Percentiles rank a stretch among this genome's conserved stretches.
phyloP scores from a whole-genome alignment of 2,329 filamentous ascomycete genomes.

The Ramularia endophylla region DNA sequence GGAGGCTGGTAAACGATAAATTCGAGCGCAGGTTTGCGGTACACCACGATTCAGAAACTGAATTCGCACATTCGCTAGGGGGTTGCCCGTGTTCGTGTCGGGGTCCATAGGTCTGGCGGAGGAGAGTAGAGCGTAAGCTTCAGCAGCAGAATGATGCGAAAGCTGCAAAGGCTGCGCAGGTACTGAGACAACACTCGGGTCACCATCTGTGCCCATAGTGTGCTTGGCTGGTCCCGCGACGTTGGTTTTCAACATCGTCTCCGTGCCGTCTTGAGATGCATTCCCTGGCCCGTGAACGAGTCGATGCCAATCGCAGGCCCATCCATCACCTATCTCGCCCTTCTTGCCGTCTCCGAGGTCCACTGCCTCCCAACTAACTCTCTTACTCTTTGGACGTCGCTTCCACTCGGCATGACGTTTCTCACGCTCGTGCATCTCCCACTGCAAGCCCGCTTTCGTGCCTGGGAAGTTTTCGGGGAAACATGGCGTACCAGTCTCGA shows the following conservation, averaged over 20 bases:
- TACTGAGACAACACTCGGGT: neutral
- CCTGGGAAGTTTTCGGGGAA: constrained; percentile 83
- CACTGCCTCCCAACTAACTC: constrained; percentile 67
- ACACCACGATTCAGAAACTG: constrained; percentile 64
- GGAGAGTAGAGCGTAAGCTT: neutral
- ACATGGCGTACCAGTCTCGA: constrained; percentile 72
- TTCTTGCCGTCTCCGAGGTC: constrained; percentile 67
- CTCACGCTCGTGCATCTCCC: constrained; percentile 64
- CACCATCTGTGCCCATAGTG: no score
- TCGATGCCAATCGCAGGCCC: constrained; percentile 75
- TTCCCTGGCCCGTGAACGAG: constrained; percentile 43
- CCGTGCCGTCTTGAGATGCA: no score
- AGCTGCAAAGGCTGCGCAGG: constrained; percentile 16
- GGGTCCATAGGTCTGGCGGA: neutral
- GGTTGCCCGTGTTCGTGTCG: constrained; percentile 33
- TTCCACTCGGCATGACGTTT: constrained; percentile 63
- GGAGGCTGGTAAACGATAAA: constrained; percentile 73
- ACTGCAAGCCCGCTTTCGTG: constrained; percentile 69
- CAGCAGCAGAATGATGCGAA: constrained; percentile 8
- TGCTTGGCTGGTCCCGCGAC: no score
- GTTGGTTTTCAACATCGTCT: no score
- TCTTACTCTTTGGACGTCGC: constrained; percentile 72
- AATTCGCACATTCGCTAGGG: constrained; percentile 59
- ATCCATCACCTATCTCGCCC: constrained; percentile 77
- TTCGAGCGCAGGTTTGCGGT: constrained; percentile 64